These are phyloP conservation scores for Physcomitrellopsis africana DNA, from an alignment of 225 moss, liverwort and hornwort species.

Conservation along the genomic window DNA sequence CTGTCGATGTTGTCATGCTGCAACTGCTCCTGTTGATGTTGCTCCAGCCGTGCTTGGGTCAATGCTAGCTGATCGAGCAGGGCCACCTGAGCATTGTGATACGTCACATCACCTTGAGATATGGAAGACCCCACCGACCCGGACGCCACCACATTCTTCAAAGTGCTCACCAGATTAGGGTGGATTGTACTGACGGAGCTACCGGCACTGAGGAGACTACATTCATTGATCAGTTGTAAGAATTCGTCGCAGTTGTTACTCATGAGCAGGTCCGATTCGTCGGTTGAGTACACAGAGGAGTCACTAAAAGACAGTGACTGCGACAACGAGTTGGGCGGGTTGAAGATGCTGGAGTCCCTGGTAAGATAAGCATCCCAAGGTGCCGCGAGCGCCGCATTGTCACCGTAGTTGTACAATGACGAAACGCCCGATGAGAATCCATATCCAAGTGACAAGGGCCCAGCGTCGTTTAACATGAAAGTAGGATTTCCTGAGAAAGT, in stretches of 20 bases:
- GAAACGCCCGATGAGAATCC: conserved; percentile 16
- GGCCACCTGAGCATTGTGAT: background rate
- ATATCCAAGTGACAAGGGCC: conserved; percentile 38
- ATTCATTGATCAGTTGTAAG: conserved; percentile 43
- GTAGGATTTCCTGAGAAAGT: conserved; percentile 21
- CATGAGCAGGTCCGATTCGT: conserved; percentile 39
- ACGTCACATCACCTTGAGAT: background rate
- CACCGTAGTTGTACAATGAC: conserved; percentile 36
- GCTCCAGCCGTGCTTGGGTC: conserved; percentile 25
- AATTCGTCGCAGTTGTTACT: conserved; percentile 49
- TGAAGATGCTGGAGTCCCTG: conserved; percentile 24
- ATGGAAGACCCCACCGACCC: conserved; percentile 16
- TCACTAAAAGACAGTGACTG: conserved; percentile 45
- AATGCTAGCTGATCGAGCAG: conserved; percentile 22
- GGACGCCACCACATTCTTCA: conserved; percentile 68
- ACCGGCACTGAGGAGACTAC: background rate
- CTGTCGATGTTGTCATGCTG: conserved; percentile 17
- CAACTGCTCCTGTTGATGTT: conserved; percentile 26
- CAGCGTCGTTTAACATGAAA: conserved; percentile 29
- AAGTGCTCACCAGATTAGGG: conserved; percentile 81
- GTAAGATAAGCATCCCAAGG: conserved; percentile 36
- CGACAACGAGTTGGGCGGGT: background rate
- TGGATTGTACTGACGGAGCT: conserved; percentile 72
- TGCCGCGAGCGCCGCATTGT: conserved; percentile 14
- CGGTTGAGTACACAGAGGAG: conserved; percentile 37